These are phyloP conservation scores for Dryadomyces quercus-mongolicae DNA, from an alignment of 2,329 filamentous ascomycete genomes.

Conservation along the genomic window DNA sequence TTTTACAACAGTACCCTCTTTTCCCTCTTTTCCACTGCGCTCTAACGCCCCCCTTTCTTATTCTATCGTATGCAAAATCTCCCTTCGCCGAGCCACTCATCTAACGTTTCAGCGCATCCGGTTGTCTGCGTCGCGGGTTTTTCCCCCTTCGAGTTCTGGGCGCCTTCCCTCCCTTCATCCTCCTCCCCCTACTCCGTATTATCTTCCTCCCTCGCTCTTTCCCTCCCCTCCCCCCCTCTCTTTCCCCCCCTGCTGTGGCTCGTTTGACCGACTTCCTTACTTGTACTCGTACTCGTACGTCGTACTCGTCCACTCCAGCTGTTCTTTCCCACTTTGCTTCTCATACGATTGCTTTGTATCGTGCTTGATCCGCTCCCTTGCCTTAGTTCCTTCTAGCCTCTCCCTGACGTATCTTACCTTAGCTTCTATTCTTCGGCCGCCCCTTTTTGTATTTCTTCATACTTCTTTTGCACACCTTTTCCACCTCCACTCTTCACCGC, in stretches of 20 bases:
- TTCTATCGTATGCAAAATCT: neutral
- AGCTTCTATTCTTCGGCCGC: neutral
- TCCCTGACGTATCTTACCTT: neutral
- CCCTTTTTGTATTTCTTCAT: neutral
- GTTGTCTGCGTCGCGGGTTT: conserved; percentile 17
- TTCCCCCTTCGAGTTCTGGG: conserved; percentile 5
- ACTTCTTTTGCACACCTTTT: neutral
- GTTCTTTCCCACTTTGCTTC: neutral
- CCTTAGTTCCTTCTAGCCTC: neutral
- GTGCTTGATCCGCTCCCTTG: neutral
- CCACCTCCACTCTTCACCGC: neutral
- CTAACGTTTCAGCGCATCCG: conserved; percentile 18
- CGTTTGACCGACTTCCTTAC: neutral
- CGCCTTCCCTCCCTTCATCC: neutral
- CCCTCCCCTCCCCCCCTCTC: neutral
- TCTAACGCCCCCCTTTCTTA: neutral
- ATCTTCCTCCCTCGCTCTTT: neutral
- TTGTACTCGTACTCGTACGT: neutral
- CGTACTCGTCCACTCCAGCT: neutral
- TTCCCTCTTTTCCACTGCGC: neutral
- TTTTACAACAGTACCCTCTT: neutral
- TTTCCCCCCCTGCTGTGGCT: neutral
- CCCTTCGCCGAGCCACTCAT: conserved; percentile 11
- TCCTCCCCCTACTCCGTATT: neutral
- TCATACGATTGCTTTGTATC: neutral